Percentiles rank a stretch among this genome's conserved stretches.
Conservation (phyloP, 1,284 basidiomycete genomes). For the Ceratobasidium sp. region DNA sequence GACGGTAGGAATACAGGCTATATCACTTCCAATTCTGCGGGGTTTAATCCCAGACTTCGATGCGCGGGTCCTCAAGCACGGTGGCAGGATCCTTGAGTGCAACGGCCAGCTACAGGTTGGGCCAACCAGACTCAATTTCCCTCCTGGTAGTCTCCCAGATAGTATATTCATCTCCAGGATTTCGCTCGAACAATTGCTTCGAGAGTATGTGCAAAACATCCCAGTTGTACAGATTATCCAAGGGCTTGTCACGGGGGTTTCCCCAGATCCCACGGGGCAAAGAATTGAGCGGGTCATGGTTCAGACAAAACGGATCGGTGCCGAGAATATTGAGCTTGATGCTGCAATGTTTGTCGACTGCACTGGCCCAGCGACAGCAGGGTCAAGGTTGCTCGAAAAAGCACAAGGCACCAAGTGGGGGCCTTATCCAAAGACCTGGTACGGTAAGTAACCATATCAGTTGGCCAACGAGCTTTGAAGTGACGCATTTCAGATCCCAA, state of each 20-base stretch:
- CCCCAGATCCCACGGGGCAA: neutral
- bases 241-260: constrained; percentile 1
- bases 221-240: neutral
- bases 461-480: neutral
- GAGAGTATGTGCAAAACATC: constrained; percentile 20
- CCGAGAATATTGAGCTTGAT: constrained; percentile 7
- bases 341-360: constrained; percentile 29
- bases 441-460: constrained; percentile 3
- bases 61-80: neutral
- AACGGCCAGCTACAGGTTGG: constrained; percentile 21
- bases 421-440: constrained; percentile 24
- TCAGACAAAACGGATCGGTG: constrained; percentile 1
- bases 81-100: constrained; percentile 17
- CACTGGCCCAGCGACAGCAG: constrained; percentile 21
- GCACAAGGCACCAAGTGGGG: constrained; percentile 23
- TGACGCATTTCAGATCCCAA: constrained; percentile 15
- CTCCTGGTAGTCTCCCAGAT: constrained; percentile 12
- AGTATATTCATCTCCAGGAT: constrained; percentile 21
- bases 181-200: constrained; percentile 17
- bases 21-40: constrained; percentile 16
- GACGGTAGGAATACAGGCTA: constrained; percentile 11
- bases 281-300: constrained; percentile 9
- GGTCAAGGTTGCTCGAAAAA: constrained; percentile 20
- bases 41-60: constrained; percentile 18
- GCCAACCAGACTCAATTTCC: neutral